phyloP scores from a whole-genome alignment of 1,284 basidiomycete genomes.

The Trichosporon ovoides region DNA sequence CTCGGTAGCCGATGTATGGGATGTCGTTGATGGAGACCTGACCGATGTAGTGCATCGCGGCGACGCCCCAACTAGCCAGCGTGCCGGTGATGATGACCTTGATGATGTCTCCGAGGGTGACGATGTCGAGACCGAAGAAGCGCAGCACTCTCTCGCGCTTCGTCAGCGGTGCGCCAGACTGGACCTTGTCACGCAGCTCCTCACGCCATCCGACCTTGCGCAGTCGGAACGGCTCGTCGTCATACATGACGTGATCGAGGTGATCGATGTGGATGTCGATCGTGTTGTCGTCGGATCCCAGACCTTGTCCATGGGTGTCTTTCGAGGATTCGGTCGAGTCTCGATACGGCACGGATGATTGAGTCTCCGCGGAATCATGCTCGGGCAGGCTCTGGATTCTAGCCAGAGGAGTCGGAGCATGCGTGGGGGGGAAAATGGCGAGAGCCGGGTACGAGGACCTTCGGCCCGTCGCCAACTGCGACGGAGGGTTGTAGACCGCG shows the following conservation, averaged over 20 bases:
- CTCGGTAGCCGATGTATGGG: conserved; percentile 47
- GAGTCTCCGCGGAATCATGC: conserved; percentile 23
- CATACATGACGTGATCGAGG: conserved; percentile 8
- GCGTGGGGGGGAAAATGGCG: conserved; percentile 7
- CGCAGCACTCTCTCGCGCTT: conserved; percentile 22
- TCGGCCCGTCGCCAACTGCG: background rate
- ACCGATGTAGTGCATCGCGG: conserved; percentile 52
- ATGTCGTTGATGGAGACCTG: conserved; percentile 50
- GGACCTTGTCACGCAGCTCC: conserved; percentile 16
- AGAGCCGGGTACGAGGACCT: background rate
- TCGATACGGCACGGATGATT: background rate
- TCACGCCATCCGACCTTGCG: conserved; percentile 14
- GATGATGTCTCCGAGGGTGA: conserved; percentile 43
- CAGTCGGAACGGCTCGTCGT: conserved; percentile 4
- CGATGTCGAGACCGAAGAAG: conserved; percentile 45
- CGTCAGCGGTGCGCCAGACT: conserved; percentile 13
- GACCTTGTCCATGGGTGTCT: background rate
- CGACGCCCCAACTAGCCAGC: conserved; percentile 50
- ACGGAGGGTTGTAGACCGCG: background rate
- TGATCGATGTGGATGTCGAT: background rate
- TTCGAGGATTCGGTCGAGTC: background rate
- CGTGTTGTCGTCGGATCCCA: conserved; percentile 5
- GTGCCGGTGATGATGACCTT: conserved; percentile 49
- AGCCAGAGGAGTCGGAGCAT: conserved; percentile 23
- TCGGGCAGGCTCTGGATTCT: conserved; percentile 46